Evolutionary conservation across 176 grass and related monocot genomes (phyloP), one percentile per base, ranked within the genome.

Genomic region (Musa troglodytarum): DNA sequence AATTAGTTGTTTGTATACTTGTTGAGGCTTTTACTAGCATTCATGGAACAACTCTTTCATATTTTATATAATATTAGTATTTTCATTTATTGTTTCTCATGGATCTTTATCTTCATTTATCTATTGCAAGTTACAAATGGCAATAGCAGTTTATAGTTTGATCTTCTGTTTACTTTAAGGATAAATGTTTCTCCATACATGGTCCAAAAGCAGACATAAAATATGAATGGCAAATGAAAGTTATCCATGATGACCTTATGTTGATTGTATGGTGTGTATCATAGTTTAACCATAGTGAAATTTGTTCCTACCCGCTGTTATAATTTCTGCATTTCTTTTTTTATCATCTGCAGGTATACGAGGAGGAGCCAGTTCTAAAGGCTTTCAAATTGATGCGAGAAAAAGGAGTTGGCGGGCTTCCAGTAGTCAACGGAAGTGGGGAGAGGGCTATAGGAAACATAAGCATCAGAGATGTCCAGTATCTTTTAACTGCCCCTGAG

Each of bases 391-490:
- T 95, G 34, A 99, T 99, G 96, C 84, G 88, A 74, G 75, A 89
- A 77, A 99, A 88, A 26, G 96, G 96, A 26, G 72, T 99, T 43
- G 96, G 96, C 29, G 96, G 96, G 23, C 69, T 99, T 66, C 96
- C 96, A 55, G 96, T 99, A 49, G 90, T 99, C 52, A 85, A 95
- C 78, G 84, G 65, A 65, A 92, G 81, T 73, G 88, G 91, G 53
- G 73, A 82, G 26, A 76, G 81, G 70, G 88, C 80, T 72, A 82
- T 87, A 71, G 96, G 96, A 54, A 99, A 99, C 58, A 95, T 99
- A 77, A 99, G 96, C 74, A 92, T 99, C 55, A 99, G 96, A 88
- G 96, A 99, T 83, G 86, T 99, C 16, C 96, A 99, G 25, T 99
- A 95, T 89, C 96, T 99, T 86, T 74, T 99, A 74, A 87, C 84